Evolutionary conservation across 2,329 filamentous ascomycete species (phyloP), one percentile per base, ranked within the genome.

Genomic region (Botrytis aclada): DNA sequence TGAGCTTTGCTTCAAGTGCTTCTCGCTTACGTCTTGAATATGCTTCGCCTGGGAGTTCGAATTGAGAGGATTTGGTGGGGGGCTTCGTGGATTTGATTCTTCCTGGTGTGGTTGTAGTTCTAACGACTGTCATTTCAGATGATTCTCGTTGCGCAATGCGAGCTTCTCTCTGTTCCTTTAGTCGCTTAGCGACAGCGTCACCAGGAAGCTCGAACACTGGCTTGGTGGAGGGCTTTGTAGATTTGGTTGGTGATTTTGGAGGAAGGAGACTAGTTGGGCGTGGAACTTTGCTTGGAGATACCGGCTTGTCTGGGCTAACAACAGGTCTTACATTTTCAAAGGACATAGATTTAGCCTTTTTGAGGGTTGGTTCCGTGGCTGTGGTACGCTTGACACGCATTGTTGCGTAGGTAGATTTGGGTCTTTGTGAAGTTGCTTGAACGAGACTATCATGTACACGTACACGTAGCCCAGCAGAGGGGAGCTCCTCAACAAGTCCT

Each of bases 11-110:
- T 77, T 89, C 85, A 71, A 85, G 84, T 78, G 88, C 83, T 81
- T 90, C 84, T 75, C 86, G 83, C 82, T 89, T 81, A 67, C 76
- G 79, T 43, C 79, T 77, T 64, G 81, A 81, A 67, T 90, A 86
- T 5, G 86, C 87, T 77, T 91, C 89, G 14, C 89, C 89, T 0
- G 89, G 88, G 61, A 92, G 83, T 81, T 90, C 88, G 80, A 91
- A 91, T 67, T 37, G 43, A 9, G 82, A 85, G 18, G 89, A 84
- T 37, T 84, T 85, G 1, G 87, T 87, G 29, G 85, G 84, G n/a
- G 83, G 81, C 76, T 86, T 90, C 64, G 81, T 83, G 32, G 85
- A 87, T 77, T 85, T 88, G 67, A 84, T 81, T 73, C 85, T 81
- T 16, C 83, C 82, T 73, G 81, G 77, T 41, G 81, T 81, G 58